Base-by-base conservation (phyloP, 768 basidiomycete genomes). In the Leccinum uliginosum region DNA sequence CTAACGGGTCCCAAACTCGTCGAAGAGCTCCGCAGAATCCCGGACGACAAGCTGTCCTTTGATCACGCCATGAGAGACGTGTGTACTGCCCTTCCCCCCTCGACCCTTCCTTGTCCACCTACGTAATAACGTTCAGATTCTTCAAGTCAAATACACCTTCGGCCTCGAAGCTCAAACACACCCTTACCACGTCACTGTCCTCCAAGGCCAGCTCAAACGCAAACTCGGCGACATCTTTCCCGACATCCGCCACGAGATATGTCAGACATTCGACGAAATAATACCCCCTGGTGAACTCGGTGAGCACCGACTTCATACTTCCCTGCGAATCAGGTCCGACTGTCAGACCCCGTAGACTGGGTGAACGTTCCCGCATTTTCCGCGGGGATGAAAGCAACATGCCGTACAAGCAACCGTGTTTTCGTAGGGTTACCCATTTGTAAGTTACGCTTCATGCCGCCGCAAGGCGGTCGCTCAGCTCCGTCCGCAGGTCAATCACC, bases 11-110 rank as follows among this genome's bases (percentile, higher is more conserved):
- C 71, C 0, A 58, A 75, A 24, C 68, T 77, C 47, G 66, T 83
- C 12, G 78, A 83, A 6, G 83, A 85, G 43, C 62, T 86, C 17
- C 74, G 80, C 23, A 76, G 68, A 56, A 76, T 76, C n/a, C 71
- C 75, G 6, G 80, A 81, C 49, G 71, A 78, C n/a, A 71, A 73
- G 26, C 67, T 82, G 5, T 80, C 79, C 27, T 72, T 76, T 51
- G 58, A 63, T 56, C 72, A 75, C 19, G 75, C 75, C 4, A 70
- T 75, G 40, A 60, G 67, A 48, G 76, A 77, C 27, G 82, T 81
- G 51, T 10, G 70, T 63, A 27, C 24, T 26, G 26, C 45, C 44
- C 54, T 46, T 58, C 44, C 58, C 4, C 9, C 30, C n/a, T 49
- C 30, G 12, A 62, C 34, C 56, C 44, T 46, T 49, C 46, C 29